Percentiles rank a stretch among this genome's conserved stretches.
These are phyloP conservation scores for Cyathus striatus DNA, from an alignment of 768 basidiomycete genomes.

Conservation along the genomic window DNA sequence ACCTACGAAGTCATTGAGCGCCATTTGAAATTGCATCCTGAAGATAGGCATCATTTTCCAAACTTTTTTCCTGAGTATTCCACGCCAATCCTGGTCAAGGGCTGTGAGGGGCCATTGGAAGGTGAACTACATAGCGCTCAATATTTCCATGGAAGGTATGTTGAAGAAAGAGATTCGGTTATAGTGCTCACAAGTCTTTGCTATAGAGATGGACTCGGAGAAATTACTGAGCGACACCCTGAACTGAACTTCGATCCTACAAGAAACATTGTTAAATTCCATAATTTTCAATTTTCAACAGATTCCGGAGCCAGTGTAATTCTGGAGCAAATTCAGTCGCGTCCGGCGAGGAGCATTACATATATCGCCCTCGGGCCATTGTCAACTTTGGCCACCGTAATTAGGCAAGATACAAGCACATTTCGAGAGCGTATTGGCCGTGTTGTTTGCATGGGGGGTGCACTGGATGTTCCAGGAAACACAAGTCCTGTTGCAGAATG, in stretches of 20 bases:
- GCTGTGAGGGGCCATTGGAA: slow-evolving; percentile 59
- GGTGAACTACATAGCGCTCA: slow-evolving; percentile 72
- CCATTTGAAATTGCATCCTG: slow-evolving; percentile 52
- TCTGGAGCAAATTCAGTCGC: slow-evolving; percentile 42
- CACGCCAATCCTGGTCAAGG: slow-evolving; percentile 63
- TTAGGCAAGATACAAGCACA: slow-evolving; percentile 47
- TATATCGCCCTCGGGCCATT: slow-evolving; percentile 75
- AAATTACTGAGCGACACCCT: slow-evolving; percentile 58
- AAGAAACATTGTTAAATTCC: too few species aligned
- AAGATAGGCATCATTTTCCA: slow-evolving; percentile 51
- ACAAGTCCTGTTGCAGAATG: slow-evolving; percentile 81
- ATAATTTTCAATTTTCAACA: too few species aligned
- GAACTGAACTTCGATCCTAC: slow-evolving; percentile 42
- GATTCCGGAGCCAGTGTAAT: slow-evolving; percentile 51
- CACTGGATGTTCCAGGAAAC: slow-evolving; percentile 88
- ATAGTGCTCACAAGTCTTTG: too few species aligned
- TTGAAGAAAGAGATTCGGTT: too few species aligned
- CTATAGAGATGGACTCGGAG: slow-evolving; percentile 63
- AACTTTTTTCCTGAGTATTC: slow-evolving; percentile 44
- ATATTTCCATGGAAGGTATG: slow-evolving; percentile 80
- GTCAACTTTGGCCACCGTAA: slow-evolving; percentile 71
- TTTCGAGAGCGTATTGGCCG: slow-evolving; percentile 60
- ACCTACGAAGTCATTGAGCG: slow-evolving; percentile 62
- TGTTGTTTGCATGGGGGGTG: slow-evolving; percentile 92
- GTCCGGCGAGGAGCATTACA: slow-evolving; percentile 51